phyloP scores from a whole-genome alignment of 495 filamentous ascomycete genomes.

The Penicillium salamii region DNA sequence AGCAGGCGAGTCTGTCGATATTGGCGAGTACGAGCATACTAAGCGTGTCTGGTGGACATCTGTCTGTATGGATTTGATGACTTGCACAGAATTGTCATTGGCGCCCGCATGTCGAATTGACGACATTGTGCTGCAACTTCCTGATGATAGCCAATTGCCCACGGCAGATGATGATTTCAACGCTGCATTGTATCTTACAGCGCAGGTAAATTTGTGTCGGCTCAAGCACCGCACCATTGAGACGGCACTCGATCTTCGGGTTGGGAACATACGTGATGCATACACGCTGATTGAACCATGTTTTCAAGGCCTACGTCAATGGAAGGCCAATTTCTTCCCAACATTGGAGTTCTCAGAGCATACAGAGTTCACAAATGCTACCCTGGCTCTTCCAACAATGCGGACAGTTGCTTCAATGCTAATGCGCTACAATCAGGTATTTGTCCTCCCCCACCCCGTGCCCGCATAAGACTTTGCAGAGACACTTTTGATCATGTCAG shows the following conservation, averaged over 20 bases:
- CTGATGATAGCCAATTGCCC: background rate
- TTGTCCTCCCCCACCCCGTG: background rate
- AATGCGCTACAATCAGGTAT: conserved; percentile 1
- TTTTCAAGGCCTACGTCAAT: too few relatives aligned
- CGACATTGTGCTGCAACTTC: background rate
- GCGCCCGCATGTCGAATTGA: background rate
- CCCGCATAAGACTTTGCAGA: too few relatives aligned
- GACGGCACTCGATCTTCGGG: background rate
- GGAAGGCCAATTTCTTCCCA: too few relatives aligned
- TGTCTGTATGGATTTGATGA: conserved; percentile 15
- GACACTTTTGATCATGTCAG: too few relatives aligned
- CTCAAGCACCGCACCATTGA: background rate
- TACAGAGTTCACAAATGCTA: background rate
- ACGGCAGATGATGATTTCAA: background rate
- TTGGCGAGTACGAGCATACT: conserved; percentile 3
- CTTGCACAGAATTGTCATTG: conserved; percentile 10
- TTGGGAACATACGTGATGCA: background rate
- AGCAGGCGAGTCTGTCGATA: too few relatives aligned
- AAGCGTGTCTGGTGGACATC: conserved; percentile 19
- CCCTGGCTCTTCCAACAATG: background rate
- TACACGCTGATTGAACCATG: too few relatives aligned
- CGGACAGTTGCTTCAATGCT: background rate
- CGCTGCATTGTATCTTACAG: background rate
- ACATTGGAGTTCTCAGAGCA: background rate
- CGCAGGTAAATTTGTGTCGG: background rate